These are phyloP conservation scores for Saccharomyces pastorianus DNA, from an alignment of 1,139 yeast species.

Conservation along the genomic window DNA sequence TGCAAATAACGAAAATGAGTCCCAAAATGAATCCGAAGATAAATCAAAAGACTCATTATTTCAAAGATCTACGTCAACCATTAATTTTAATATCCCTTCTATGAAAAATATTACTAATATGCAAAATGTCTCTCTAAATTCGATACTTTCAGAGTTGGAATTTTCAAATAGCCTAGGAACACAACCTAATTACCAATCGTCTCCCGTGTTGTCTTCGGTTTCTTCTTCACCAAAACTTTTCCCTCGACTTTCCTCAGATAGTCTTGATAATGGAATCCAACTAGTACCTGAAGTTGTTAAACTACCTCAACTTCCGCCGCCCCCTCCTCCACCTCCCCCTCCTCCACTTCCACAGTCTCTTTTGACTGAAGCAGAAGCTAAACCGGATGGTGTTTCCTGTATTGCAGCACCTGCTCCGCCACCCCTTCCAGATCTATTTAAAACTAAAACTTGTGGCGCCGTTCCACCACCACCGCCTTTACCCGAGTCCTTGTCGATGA, in stretches of 20 bases:
- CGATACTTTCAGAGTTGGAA: background rate
- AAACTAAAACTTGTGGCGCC: background rate
- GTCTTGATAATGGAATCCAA: background rate
- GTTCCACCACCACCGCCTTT: constrained; percentile 27
- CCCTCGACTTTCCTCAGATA: background rate
- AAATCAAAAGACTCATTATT: background rate
- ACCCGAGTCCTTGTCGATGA: constrained; percentile 15
- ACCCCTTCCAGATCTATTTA: constrained; percentile 15
- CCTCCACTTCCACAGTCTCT: constrained; percentile 33
- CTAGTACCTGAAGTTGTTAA: background rate
- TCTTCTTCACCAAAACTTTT: background rate
- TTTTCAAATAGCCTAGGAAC: no score
- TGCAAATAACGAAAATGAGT: constrained; percentile 1
- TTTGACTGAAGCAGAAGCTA: constrained; percentile 19
- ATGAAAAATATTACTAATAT: background rate
- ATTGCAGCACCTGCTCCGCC: constrained; percentile 18
- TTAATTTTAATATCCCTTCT: background rate
- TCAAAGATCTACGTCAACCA: background rate
- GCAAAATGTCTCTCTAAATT: background rate
- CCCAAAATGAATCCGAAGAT: background rate
- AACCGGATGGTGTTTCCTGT: constrained; percentile 1
- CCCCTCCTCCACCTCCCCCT: constrained; percentile 31
- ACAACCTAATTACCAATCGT: background rate
- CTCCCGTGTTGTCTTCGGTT: background rate
- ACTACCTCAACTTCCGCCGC: constrained; percentile 12